These are phyloP conservation scores for Phytophthora hybrid DNA, from an alignment of 352 stramenopile genomes.

Conservation along the genomic window DNA sequence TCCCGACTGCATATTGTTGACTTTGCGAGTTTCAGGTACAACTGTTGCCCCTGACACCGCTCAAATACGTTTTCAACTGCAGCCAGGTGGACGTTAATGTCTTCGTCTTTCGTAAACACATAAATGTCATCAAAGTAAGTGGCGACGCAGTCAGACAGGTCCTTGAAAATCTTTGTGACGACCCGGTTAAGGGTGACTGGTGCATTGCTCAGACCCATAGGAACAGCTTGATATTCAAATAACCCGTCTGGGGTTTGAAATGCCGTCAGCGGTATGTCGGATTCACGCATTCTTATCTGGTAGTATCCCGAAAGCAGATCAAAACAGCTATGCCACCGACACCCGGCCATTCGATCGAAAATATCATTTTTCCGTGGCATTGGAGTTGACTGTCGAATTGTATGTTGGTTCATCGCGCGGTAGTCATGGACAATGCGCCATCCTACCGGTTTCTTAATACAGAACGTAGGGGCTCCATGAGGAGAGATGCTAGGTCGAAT, in stretches of 20 bases:
- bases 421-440: constrained; percentile 16
- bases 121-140: constrained; percentile 19
- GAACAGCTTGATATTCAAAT: constrained; percentile 4
- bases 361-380: constrained; percentile 18
- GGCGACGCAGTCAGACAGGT: neutral
- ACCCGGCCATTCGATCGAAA: constrained; percentile 9
- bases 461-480: constrained; percentile 15
- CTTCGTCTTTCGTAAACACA: neutral
- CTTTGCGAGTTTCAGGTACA: constrained; percentile 12
- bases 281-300: constrained; percentile 6
- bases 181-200: constrained; percentile 8
- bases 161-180: neutral
- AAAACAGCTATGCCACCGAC: constrained; percentile 17
- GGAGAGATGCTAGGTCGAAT: constrained; percentile 8
- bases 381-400: constrained; percentile 14
- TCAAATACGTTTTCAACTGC: constrained; percentile 6
- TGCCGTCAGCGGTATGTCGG: constrained; percentile 3
- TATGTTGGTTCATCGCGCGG: constrained; percentile 12
- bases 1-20: constrained; percentile 9
- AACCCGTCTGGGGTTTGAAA: constrained; percentile 8
- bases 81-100: neutral
- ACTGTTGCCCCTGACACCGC: neutral
- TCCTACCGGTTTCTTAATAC: constrained; percentile 6
- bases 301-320: constrained; percentile 16
- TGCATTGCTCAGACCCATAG: constrained; percentile 4